A percentile compares a stretch with the other conserved stretches of the same genome.
Evolutionary conservation across 176 grass and related monocot species (phyloP).

Genomic region (Raddia guianensis): DNA sequence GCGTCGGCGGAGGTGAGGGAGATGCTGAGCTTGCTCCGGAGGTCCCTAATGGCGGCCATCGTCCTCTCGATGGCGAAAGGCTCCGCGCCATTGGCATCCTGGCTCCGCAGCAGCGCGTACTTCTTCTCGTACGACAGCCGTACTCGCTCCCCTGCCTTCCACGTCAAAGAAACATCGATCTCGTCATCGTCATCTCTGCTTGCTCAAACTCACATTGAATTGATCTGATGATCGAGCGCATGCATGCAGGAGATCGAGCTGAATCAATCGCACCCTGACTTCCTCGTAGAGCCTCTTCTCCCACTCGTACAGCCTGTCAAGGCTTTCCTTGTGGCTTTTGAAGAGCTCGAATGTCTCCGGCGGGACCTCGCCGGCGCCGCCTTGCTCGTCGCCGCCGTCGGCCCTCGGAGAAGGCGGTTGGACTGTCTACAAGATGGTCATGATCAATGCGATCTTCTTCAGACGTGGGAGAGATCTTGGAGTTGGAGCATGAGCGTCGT

Average conservation of each 20-base stretch:
- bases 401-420: slow-evolving; percentile 34
- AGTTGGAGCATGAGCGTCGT: background rate
- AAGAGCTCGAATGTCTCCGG: slow-evolving; percentile 74
- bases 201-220: too few species aligned
- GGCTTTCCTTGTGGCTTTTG: slow-evolving; percentile 81
- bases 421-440: slow-evolving; percentile 45
- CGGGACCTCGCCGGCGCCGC: slow-evolving; percentile 42
- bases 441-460: slow-evolving; percentile 28
- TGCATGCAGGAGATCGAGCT: background rate
- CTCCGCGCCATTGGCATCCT: slow-evolving; percentile 78
- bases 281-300: slow-evolving; percentile 93
- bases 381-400: slow-evolving; percentile 31
- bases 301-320: slow-evolving; percentile 82
- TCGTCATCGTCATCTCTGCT: background rate
- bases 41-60: slow-evolving; percentile 72
- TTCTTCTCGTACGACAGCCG: slow-evolving; percentile 84
- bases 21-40: slow-evolving; percentile 71
- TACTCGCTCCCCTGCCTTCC: slow-evolving; percentile 69
- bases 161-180: background rate
- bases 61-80: slow-evolving; percentile 71
- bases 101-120: slow-evolving; percentile 64
- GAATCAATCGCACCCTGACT: slow-evolving; percentile 62
- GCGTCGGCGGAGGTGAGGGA: slow-evolving; percentile 69
- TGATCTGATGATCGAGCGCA: background rate
- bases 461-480: background rate